phyloP scores from a whole-genome alignment of 2,329 filamentous ascomycete genomes.

The Fusarium subglutinans region DNA sequence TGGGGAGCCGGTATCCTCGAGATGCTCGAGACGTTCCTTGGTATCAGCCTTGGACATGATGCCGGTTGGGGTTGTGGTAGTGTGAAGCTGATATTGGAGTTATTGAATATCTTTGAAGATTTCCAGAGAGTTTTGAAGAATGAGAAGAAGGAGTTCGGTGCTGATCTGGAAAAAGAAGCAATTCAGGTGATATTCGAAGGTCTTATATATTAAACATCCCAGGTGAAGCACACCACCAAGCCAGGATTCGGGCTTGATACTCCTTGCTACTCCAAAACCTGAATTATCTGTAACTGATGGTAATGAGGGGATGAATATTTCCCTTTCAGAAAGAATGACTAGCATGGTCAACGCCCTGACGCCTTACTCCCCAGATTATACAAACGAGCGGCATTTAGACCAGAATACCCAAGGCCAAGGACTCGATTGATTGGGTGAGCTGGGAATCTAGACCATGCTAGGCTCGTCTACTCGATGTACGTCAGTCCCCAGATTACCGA shows the following conservation, averaged over 20 bases:
- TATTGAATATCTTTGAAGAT: neutral
- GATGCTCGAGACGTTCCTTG: slow-evolving; percentile 33
- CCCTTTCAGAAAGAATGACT: slow-evolving; percentile 18
- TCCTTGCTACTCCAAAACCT: slow-evolving; percentile 8
- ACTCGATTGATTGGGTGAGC: slow-evolving; percentile 21
- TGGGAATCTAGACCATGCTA: slow-evolving; percentile 12
- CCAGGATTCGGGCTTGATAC: neutral
- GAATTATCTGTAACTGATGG: neutral
- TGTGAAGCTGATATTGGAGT: too few species aligned
- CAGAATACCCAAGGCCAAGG: too few species aligned
- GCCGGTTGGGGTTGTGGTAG: neutral
- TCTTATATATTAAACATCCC: slow-evolving; percentile 29
- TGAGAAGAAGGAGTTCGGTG: slow-evolving; percentile 3
- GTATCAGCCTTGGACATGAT: slow-evolving; percentile 34
- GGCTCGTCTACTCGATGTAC: neutral
- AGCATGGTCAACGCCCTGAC: neutral
- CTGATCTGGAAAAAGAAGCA: slow-evolving; percentile 10
- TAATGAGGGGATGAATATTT: slow-evolving; percentile 7
- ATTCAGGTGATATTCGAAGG: slow-evolving; percentile 9
- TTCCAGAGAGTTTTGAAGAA: neutral
- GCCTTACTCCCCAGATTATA: neutral
- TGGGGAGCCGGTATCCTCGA: slow-evolving; percentile 27
- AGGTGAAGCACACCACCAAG: slow-evolving; percentile 22
- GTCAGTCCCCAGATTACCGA: slow-evolving; percentile 13
- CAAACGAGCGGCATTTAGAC: too few species aligned